Percentiles rank a stretch among this genome's conserved stretches.
phyloP scores from a whole-genome alignment of 345 rosid species.

The Populus alba region DNA sequence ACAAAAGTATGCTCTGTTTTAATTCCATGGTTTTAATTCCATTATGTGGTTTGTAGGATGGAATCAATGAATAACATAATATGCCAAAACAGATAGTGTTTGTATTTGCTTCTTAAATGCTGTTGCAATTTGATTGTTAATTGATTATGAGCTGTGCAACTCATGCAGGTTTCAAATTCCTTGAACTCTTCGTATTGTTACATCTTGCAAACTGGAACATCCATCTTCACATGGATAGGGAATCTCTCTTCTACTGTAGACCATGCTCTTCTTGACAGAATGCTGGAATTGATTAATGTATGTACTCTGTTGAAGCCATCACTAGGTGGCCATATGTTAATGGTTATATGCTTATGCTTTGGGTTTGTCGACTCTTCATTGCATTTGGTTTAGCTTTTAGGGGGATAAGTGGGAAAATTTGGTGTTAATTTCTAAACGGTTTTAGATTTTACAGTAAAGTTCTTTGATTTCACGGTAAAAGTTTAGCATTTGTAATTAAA shows the following conservation, averaged over 20 bases:
- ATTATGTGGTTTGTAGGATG: not conserved
- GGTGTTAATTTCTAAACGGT: not conserved
- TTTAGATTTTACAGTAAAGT: not conserved
- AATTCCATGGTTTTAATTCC: no score
- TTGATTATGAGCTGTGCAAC: constrained; percentile 21
- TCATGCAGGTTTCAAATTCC: constrained; percentile 59
- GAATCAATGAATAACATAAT: not conserved
- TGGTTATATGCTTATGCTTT: no score
- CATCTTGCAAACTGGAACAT: constrained; percentile 61
- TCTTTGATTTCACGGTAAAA: not conserved
- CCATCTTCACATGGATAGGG: constrained; percentile 73
- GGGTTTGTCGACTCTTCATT: no score
- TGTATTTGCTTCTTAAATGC: not conserved
- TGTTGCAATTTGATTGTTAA: not conserved
- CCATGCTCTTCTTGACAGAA: constrained; percentile 72
- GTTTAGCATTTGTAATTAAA: no score
- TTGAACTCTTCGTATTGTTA: constrained; percentile 77
- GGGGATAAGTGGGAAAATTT: not conserved
- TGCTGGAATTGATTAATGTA: constrained; percentile 70
- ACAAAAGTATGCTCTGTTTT: not conserved
- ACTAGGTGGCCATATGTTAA: not conserved
- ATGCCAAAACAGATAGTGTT: not conserved
- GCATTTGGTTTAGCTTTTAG: no score
- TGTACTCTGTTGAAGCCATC: constrained; percentile 18
- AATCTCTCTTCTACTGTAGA: constrained; percentile 58